Conservation (phyloP, 768 basidiomycete genomes). For the Mycena latifolia region DNA sequence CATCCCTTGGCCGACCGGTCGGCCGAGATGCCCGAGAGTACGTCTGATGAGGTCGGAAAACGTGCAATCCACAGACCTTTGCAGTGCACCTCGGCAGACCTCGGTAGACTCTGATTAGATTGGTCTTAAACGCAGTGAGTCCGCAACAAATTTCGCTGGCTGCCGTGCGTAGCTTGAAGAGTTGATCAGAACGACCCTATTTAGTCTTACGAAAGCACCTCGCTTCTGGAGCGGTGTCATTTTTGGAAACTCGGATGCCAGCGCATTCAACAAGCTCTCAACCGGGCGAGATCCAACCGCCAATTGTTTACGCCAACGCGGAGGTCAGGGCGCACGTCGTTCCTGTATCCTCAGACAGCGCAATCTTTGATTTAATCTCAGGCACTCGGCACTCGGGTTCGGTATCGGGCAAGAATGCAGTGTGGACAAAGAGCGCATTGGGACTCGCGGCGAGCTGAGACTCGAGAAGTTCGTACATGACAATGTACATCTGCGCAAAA, state of each 20-base stretch:
- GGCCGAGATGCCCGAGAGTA: too few relatives aligned
- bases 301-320: constrained; percentile 48
- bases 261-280: constrained; percentile 44
- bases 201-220: not conserved
- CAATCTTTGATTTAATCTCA: constrained; percentile 39
- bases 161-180: not conserved
- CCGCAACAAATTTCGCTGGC: not conserved
- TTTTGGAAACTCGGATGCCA: not conserved
- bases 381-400: constrained; percentile 19
- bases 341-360: constrained; percentile 45
- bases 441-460: constrained; percentile 36
- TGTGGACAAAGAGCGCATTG: constrained; percentile 33
- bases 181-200: not conserved
- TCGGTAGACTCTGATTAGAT: too few relatives aligned
- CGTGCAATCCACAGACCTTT: too few relatives aligned
- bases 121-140: too few relatives aligned
- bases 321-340: constrained; percentile 42
- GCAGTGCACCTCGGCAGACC: too few relatives aligned
- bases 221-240: not conserved
- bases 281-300: constrained; percentile 37
- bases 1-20: too few relatives aligned
- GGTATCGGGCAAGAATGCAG: not conserved
- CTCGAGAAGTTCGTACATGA: constrained; percentile 38
- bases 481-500: constrained; percentile 34
- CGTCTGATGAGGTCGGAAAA: too few relatives aligned